These are phyloP conservation scores for Tubosaeta brunneosetosa DNA, from an alignment of 768 basidiomycete species.

Conservation along the genomic window DNA sequence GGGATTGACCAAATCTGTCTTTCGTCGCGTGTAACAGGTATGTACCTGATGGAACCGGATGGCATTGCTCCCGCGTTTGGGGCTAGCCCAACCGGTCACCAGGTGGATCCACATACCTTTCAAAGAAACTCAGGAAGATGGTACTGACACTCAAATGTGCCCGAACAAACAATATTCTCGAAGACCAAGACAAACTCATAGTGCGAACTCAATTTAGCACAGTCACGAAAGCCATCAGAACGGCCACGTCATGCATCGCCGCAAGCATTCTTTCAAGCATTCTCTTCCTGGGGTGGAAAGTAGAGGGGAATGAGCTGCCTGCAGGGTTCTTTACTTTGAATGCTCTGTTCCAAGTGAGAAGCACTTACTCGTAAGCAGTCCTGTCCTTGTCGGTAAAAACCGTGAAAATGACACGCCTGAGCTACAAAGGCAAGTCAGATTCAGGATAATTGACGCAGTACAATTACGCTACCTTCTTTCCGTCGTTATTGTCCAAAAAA, in stretches of 20 bases:
- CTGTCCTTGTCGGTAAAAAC: constrained; percentile 65
- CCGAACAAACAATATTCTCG: background rate
- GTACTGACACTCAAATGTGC: background rate
- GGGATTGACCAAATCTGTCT: background rate
- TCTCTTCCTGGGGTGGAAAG: constrained; percentile 40
- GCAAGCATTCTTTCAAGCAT: background rate
- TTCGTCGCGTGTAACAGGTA: background rate
- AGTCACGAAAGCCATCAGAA: background rate
- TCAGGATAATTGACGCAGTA: background rate
- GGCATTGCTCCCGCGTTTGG: background rate
- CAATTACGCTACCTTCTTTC: constrained; percentile 33
- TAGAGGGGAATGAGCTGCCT: constrained; percentile 57
- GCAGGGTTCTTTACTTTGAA: background rate
- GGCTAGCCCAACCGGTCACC: background rate
- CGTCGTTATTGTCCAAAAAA: constrained; percentile 52
- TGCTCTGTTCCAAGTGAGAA: background rate
- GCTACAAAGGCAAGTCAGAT: constrained; percentile 27
- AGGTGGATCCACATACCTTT: background rate
- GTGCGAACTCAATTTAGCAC: background rate
- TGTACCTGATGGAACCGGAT: background rate
- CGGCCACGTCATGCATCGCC: background rate
- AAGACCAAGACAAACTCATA: background rate
- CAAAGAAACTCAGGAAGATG: background rate
- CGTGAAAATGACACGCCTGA: constrained; percentile 73
- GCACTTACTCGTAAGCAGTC: constrained; percentile 58